Conservation (phyloP, 805 yeast species). For the Candida nitratophila region DNA sequence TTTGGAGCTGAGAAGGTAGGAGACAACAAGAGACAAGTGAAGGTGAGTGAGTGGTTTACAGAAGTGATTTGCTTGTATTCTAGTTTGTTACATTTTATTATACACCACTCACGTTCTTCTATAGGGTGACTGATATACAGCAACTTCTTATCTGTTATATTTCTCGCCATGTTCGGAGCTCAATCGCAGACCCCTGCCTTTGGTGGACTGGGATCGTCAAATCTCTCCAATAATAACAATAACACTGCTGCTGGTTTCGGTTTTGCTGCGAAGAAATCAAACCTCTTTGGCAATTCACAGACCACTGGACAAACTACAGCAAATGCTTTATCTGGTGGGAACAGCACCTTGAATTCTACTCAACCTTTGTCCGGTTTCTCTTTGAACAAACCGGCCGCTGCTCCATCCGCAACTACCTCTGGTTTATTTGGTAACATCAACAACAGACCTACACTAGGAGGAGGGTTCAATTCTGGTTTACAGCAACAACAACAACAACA, state of each 20-base stretch:
- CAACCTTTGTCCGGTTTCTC: too few species aligned
- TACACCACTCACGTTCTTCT: too few species aligned
- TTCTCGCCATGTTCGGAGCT: not conserved
- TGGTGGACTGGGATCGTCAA: not conserved
- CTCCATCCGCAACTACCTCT: conserved; percentile 3
- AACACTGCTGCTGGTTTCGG: not conserved
- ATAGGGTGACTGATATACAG: too few species aligned
- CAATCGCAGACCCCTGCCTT: not conserved
- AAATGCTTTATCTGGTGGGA: conserved; percentile 13
- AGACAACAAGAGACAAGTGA: too few species aligned
- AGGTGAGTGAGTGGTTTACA: too few species aligned
- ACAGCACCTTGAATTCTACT: too few species aligned
- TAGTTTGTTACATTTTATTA: too few species aligned
- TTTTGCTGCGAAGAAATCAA: not conserved
- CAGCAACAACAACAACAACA: not conserved
- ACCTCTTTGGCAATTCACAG: conserved; percentile 20
- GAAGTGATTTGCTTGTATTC: too few species aligned
- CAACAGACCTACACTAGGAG: conserved; percentile 1
- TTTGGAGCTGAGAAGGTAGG: too few species aligned
- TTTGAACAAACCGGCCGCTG: conserved; percentile 7
- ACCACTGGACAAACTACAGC: conserved; percentile 6
- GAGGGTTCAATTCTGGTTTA: not conserved
- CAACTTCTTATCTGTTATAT: too few species aligned
- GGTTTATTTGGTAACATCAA: not conserved
- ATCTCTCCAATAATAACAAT: not conserved